phyloP scores from a whole-genome alignment of 2,329 filamentous ascomycete genomes.

The Fusarium albidum region DNA sequence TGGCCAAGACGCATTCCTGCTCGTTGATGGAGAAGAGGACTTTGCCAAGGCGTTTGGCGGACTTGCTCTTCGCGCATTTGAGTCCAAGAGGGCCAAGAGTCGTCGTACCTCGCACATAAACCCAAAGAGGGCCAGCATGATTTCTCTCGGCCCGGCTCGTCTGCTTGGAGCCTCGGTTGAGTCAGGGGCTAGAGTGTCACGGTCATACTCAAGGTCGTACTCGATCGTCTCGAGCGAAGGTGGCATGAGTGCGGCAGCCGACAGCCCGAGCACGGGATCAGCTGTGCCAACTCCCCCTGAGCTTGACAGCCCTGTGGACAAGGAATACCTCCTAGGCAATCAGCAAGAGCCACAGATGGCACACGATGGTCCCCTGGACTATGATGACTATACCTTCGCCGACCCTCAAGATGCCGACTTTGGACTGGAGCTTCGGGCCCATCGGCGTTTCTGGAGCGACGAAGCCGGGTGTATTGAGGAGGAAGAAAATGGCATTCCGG shows the following conservation, averaged over 20 bases:
- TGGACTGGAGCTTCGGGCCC: constrained; percentile 47
- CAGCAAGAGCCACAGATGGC: constrained; percentile 23
- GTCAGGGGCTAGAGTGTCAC: constrained; percentile 25
- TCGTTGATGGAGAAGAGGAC: constrained; percentile 37
- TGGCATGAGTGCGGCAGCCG: constrained; percentile 47
- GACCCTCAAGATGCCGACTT: constrained; percentile 45
- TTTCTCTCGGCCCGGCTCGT: constrained; percentile 34
- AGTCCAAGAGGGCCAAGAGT: constrained; percentile 38
- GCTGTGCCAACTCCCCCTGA: constrained; percentile 50
- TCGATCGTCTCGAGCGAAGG: constrained; percentile 48
- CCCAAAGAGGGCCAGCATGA: constrained; percentile 35
- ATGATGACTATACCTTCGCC: constrained; percentile 42
- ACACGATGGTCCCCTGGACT: constrained; percentile 38
- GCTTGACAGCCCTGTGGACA: constrained; percentile 44
- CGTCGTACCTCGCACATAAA: constrained; percentile 30
- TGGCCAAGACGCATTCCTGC: constrained; percentile 17
- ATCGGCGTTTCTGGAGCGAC: constrained; percentile 46
- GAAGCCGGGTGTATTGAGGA: constrained; percentile 49
- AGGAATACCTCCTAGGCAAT: constrained; percentile 36
- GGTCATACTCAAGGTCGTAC: constrained; percentile 39
- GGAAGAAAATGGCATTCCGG: constrained; percentile 42
- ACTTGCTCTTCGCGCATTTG: constrained; percentile 44
- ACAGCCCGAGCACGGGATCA: constrained; percentile 47
- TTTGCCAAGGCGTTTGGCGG: constrained; percentile 49
- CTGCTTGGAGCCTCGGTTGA: constrained; percentile 28